A percentile compares a stretch with the other conserved stretches of the same genome.
These are phyloP conservation scores for Helichrysum umbraculigerum DNA, from an alignment of 129 eudicot genomes.

Conservation along the genomic window DNA sequence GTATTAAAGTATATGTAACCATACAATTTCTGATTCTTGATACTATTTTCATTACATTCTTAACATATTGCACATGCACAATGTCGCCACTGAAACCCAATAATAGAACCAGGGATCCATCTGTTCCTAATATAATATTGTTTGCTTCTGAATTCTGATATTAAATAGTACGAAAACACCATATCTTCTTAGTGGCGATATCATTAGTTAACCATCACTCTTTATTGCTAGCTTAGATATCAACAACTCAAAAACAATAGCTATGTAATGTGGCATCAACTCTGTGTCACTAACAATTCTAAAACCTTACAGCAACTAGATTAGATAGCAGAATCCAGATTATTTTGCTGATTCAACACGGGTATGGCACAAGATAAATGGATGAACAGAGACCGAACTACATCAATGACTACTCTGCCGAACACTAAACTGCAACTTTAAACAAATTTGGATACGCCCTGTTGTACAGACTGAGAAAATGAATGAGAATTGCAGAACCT, in stretches of 20 bases:
- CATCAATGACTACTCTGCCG: not conserved
- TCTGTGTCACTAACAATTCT: conserved; percentile 1
- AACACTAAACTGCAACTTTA: conserved; percentile 13
- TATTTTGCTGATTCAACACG: conserved; percentile 9
- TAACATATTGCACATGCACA: conserved; percentile 1
- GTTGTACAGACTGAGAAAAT: not conserved
- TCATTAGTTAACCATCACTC: not conserved
- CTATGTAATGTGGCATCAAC: not conserved
- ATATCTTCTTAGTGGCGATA: not conserved
- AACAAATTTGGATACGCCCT: no score
- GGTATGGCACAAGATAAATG: not conserved
- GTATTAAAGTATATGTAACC: conserved; percentile 5
- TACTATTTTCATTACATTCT: not conserved
- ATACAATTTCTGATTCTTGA: not conserved
- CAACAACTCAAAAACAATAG: not conserved
- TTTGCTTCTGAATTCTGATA: conserved; percentile 18
- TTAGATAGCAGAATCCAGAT: conserved; percentile 13
- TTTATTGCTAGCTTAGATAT: not conserved
- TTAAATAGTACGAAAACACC: conserved; percentile 2
- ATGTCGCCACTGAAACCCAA: not conserved
- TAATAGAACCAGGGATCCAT: not conserved
- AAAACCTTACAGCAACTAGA: conserved; percentile 6
- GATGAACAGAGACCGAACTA: not conserved
- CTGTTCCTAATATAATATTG: not conserved
- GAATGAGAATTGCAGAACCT: conserved; percentile 8